These are phyloP conservation scores for Leavenworthia alabamica DNA, from an alignment of 345 rosid genomes.

Conservation along the genomic window DNA sequence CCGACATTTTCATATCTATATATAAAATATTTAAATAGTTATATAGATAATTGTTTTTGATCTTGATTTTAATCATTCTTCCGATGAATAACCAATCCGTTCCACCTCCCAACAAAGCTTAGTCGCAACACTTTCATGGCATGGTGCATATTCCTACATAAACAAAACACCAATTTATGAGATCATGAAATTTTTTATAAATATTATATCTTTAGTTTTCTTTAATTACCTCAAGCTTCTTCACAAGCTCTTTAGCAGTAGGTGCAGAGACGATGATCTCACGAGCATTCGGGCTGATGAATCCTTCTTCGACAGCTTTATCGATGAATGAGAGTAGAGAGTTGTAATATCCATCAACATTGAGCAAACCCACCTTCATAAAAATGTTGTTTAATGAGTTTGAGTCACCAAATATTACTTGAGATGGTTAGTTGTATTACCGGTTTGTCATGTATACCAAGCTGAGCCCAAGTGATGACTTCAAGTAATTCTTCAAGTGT, in stretches of 20 bases:
- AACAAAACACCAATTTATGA: neutral
- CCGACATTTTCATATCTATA: slow-evolving; percentile 15
- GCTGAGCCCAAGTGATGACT: slow-evolving; percentile 98
- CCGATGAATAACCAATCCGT: slow-evolving; percentile 48
- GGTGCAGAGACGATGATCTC: slow-evolving; percentile 88
- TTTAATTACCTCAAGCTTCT: slow-evolving; percentile 68
- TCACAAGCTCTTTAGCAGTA: slow-evolving; percentile 73
- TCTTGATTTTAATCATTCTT: slow-evolving; percentile 20
- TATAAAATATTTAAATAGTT: slow-evolving; percentile 5
- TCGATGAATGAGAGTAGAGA: slow-evolving; percentile 90
- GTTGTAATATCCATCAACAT: slow-evolving; percentile 98
- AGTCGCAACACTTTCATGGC: slow-evolving; percentile 73
- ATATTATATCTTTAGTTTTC: neutral
- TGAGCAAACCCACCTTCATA: slow-evolving; percentile 87
- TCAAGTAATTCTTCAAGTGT: slow-evolving; percentile 97
- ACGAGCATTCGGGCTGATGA: slow-evolving; percentile 75
- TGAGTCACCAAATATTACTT: neutral
- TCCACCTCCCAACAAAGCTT: slow-evolving; percentile 90
- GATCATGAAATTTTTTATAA: neutral
- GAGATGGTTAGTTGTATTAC: slow-evolving; percentile 25
- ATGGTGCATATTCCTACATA: slow-evolving; percentile 74
- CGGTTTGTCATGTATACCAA: slow-evolving; percentile 96
- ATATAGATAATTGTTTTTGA: slow-evolving; percentile 7
- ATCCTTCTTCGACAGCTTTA: slow-evolving; percentile 98
- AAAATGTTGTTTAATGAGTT: neutral